Conservation (phyloP, 108 stramenopile genomes). For the Thalassiosira profunda region DNA sequence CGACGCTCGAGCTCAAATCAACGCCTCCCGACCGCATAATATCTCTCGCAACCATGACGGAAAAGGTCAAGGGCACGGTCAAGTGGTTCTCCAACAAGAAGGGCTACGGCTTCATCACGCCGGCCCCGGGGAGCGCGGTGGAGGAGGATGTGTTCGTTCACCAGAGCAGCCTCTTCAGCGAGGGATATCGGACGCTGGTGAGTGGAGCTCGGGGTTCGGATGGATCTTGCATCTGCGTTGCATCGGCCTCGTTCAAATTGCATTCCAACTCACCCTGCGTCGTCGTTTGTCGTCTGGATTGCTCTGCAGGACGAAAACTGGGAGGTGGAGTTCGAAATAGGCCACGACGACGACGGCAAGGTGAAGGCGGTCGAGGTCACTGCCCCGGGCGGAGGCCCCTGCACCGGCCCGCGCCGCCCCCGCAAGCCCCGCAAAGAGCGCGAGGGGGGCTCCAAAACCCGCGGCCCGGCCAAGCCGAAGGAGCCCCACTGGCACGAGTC, state of each 20-base stretch:
- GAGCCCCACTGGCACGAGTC: slow-evolving; percentile 58
- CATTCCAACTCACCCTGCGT: not conserved
- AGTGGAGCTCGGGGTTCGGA: slow-evolving; percentile 32
- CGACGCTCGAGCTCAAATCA: too few relatives aligned
- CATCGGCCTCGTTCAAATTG: not conserved
- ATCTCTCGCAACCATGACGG: slow-evolving; percentile 22
- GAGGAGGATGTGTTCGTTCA: slow-evolving; percentile 87
- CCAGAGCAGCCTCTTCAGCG: slow-evolving; percentile 66
- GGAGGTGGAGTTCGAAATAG: slow-evolving; percentile 72
- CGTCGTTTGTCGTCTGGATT: not conserved
- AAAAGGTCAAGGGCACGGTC: slow-evolving; percentile 72
- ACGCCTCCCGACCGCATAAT: too few relatives aligned
- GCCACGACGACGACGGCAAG: slow-evolving; percentile 80
- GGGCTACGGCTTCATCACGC: slow-evolving; percentile 84
- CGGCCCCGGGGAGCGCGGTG: slow-evolving; percentile 56
- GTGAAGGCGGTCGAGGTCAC: slow-evolving; percentile 76
- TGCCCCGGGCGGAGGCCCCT: slow-evolving; percentile 66
- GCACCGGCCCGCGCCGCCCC: slow-evolving; percentile 42
- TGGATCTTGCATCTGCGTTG: not conserved
- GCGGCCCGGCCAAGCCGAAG: slow-evolving; percentile 32
- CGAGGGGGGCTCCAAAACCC: slow-evolving; percentile 12
- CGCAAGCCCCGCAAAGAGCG: slow-evolving; percentile 32
- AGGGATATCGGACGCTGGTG: slow-evolving; percentile 77
- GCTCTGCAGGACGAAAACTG: slow-evolving; percentile 58
- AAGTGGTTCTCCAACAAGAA: slow-evolving; percentile 89